Base-by-base conservation (phyloP, 2,329 filamentous ascomycete species). In the Trichoderma harzianum region DNA sequence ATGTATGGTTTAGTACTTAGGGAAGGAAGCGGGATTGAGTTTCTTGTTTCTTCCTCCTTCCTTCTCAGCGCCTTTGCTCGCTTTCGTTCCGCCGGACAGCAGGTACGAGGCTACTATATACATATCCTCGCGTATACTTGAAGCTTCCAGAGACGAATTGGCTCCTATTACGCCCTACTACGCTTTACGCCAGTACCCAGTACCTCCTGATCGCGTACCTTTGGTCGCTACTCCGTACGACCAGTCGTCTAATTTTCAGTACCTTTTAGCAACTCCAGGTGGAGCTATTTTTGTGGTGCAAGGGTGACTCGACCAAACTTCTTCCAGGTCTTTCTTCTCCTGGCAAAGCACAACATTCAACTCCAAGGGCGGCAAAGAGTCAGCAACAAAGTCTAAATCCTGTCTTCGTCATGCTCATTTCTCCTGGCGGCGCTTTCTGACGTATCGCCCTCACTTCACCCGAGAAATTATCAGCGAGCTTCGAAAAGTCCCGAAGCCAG, bases 331-430 rank as follows among this genome's bases (percentile, higher is more conserved):
- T 57, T 63, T 58, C 28, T 55, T 62, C 24, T 34, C 47, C 47
- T 28, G 34, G 26, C 69, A 21, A 55, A 57, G 14, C 47, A 24
- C 16, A 43, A 60, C 28, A 18, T 32, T 32, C 10, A 32, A 32
- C 30, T 32, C 28, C 24, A 58, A 58, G 26, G 16, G 26, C 16
- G 18, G 30, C 21, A 28, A n/a, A 47, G 55, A n/a, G 43, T 39
- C 43, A 36, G 30, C 21, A 26, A 16, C 43, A 69, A 69, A 69
- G 55, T 61, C 55, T 69, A 61, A 69, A 69, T 61, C 55, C 36
- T 26, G 66, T 16, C 66, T 34, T 69, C 66, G 66, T 69, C 66
- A 68, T 68, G 65, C 53, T 60, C 66, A 60, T 58, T 69, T 61
- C 53, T 61, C 26, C 43, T 53, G n/a, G 36, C 28, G 51, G n/a